These are phyloP conservation scores for Boletus subparvulus DNA, from an alignment of 768 basidiomycete species.

Conservation along the genomic window DNA sequence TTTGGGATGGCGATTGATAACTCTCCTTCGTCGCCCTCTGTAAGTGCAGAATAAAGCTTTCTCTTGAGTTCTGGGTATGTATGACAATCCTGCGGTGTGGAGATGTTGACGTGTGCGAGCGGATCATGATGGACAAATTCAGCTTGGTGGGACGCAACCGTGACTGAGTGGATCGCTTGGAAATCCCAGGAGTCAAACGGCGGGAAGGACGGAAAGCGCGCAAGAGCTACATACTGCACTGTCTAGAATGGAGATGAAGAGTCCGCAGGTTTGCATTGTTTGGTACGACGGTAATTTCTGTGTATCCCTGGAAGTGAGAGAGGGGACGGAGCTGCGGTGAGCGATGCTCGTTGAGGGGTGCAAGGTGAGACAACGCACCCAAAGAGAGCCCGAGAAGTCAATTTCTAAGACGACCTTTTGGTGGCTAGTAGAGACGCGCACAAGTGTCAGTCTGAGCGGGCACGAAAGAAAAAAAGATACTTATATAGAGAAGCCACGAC, in stretches of 20 bases:
- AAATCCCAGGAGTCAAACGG: slow-evolving; percentile 24
- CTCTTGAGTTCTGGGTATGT: slow-evolving; percentile 92
- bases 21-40: slow-evolving; percentile 94
- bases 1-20: slow-evolving; percentile 83
- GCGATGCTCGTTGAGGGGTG: slow-evolving; percentile 14
- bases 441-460: slow-evolving; percentile 43
- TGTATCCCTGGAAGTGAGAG: slow-evolving; percentile 67
- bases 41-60: slow-evolving; percentile 83
- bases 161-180: slow-evolving; percentile 69
- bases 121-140: slow-evolving; percentile 82
- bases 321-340: slow-evolving; percentile 19
- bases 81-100: slow-evolving; percentile 75
- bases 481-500: slow-evolving; percentile 90
- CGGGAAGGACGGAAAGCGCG: slow-evolving; percentile 13
- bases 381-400: slow-evolving; percentile 84
- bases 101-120: slow-evolving; percentile 61
- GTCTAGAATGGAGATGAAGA: slow-evolving; percentile 84
- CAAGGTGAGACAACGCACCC: slow-evolving; percentile 52
- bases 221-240: slow-evolving; percentile 64
- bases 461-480: slow-evolving; percentile 42
- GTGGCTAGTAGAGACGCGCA: slow-evolving; percentile 77
- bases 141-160: slow-evolving; percentile 67
- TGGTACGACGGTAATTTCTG: slow-evolving; percentile 87
- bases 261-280: slow-evolving; percentile 75
- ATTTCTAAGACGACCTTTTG: slow-evolving; percentile 95